These are phyloP conservation scores for Alternaria panax DNA, from an alignment of 2,329 filamentous ascomycete species.

Conservation along the genomic window DNA sequence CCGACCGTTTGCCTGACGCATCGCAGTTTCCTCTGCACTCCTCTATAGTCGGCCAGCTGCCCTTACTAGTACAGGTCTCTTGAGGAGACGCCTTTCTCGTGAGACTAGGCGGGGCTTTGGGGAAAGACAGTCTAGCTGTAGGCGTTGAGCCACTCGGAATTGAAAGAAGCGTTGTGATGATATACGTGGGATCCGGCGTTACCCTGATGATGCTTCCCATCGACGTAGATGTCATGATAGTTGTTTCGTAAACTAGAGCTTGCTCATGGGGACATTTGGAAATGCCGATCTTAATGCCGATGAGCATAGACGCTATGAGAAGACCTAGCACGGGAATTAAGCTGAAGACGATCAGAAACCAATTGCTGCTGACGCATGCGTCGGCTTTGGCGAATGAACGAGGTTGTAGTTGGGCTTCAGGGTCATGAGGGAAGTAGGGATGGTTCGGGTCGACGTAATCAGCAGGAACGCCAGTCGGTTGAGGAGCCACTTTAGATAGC, in stretches of 20 bases:
- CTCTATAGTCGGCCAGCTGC: not conserved
- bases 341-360: not conserved
- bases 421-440: conserved; percentile 6
- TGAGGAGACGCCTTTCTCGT: not conserved
- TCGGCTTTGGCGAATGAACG: not conserved
- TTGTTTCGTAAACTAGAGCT: fast-evolving
- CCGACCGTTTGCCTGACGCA: not conserved
- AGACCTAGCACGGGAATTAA: not conserved
- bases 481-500: not conserved
- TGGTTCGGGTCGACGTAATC: conserved; percentile 11
- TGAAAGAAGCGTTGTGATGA: not conserved
- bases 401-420: not conserved
- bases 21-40: not conserved
- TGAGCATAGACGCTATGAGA: not conserved
- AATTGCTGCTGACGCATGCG: not conserved
- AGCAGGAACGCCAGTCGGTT: conserved; percentile 3
- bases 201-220: not conserved
- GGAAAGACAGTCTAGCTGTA: not conserved
- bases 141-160: not conserved
- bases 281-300: not conserved
- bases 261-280: not conserved
- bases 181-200: not conserved
- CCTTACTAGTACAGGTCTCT: not conserved
- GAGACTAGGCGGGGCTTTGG: not conserved
- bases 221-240: not conserved